Evolutionary conservation across 169 alveolate genomes (phyloP).

Genomic region (Plasmodium adleri): DNA sequence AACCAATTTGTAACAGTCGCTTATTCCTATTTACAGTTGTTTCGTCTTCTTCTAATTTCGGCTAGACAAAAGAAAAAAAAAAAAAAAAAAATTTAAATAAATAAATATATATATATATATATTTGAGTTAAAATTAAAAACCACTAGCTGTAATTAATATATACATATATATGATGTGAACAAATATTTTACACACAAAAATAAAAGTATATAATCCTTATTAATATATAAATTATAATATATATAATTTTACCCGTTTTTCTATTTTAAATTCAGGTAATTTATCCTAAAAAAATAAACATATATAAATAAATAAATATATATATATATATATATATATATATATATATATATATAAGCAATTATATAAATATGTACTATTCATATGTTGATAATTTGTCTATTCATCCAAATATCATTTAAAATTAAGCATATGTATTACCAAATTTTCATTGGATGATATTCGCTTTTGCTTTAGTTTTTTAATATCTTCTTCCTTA

Average conservation of each 20-base stretch:
- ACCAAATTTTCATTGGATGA: background rate
- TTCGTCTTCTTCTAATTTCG: constrained; percentile 76
- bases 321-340: too few species aligned
- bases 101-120: too few species aligned
- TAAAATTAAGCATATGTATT: background rate
- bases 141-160: background rate
- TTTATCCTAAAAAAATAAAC: constrained; percentile 21
- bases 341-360: too few species aligned
- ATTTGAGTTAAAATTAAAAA: too few species aligned
- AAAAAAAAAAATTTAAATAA: background rate
- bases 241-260: constrained; percentile 37
- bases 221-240: background rate
- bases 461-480: background rate
- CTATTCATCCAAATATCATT: too few species aligned
- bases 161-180: background rate
- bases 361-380: too few species aligned
- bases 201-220: background rate
- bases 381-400: too few species aligned
- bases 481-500: background rate
- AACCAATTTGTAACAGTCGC: constrained; percentile 78
- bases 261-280: constrained; percentile 55
- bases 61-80: constrained; percentile 37
- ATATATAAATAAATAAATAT: background rate
- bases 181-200: background rate
- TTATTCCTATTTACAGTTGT: constrained; percentile 80